phyloP scores from a whole-genome alignment of 352 stramenopile species.

The Globisporangium cederbergense region DNA sequence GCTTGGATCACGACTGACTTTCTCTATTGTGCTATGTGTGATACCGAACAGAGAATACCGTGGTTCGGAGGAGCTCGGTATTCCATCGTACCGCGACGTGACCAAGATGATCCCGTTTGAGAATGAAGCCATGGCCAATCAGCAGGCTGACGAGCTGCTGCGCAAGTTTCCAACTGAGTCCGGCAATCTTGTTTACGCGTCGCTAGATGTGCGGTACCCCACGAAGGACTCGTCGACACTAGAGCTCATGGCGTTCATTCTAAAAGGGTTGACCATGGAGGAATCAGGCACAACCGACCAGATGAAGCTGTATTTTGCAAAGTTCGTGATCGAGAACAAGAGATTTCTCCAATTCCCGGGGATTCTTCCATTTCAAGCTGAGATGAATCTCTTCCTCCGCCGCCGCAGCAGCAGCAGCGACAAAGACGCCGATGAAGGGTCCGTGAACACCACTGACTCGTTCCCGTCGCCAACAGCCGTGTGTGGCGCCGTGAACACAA shows the following conservation, averaged over 20 bases:
- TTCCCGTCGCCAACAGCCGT: constrained; percentile 17
- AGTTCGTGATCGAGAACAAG: constrained; percentile 6
- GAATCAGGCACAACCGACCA: constrained; percentile 21
- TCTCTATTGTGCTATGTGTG: constrained; percentile 5
- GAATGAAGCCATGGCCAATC: constrained; percentile 6
- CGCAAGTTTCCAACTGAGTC: constrained; percentile 33
- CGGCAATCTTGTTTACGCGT: constrained; percentile 39
- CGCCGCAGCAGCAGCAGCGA: constrained; percentile 1
- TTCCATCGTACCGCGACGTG: constrained; percentile 29
- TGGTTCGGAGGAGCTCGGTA: constrained; percentile 36
- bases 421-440: background rate
- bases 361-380: constrained; percentile 52
- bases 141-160: constrained; percentile 34
- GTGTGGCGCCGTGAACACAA: constrained; percentile 42
- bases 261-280: constrained; percentile 7
- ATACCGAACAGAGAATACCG: constrained; percentile 37
- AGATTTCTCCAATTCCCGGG: constrained; percentile 33
- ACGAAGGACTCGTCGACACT: constrained; percentile 9
- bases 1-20: constrained; percentile 2
- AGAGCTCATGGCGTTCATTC: constrained; percentile 40
- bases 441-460: constrained; percentile 4
- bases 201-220: constrained; percentile 43
- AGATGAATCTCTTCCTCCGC: constrained; percentile 49
- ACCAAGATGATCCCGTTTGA: constrained; percentile 52
- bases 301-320: constrained; percentile 37